Base-by-base conservation (phyloP, 2,329 filamentous ascomycete genomes). In the Trichothecium sympodiale region DNA sequence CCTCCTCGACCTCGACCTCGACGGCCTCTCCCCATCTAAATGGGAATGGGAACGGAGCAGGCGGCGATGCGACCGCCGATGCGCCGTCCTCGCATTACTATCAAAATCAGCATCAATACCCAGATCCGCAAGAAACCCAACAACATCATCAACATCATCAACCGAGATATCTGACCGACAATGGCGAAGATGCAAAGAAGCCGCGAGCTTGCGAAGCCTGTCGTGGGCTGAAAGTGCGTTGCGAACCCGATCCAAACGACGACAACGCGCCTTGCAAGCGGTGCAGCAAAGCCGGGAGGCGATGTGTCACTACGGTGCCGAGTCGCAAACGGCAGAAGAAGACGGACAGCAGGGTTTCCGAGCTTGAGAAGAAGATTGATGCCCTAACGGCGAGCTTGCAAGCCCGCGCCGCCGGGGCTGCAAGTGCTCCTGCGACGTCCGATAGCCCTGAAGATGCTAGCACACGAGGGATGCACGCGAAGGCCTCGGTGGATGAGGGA, bases 311-410 rank as follows among this genome's bases (percentile, higher is more conserved):
- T 42, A 93, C 85, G 1, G 74, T 77, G 43, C 84, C 72, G 12
- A 74, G 67, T 20, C 56, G 85, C 29, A 94, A 93, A 60, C 71
- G 87, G 31, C 84, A 89, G 63, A 94, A 89, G 66, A 93, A 89
- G 62, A 87, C 84, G 36, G 88, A 94, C 54, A 89, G 77, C 45
- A 72, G 86, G 35, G 87, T 95, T 10, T 82, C 86, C 8, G 87
- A 94, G 63, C 67, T 95, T 35, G 87, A 94, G 65, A 86, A 81
- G 66, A 93, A 93, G 64, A 89, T 94, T 43, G 86, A 94, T 62
- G 83, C 82, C 8, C 56, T 94, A 53, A 94, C 84, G 7, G 83
- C 85, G 6, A 86, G 77, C 26, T 54, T 94, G 44, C 79, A 85
- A 31, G 76, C 82, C 8, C 48, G 57, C 20, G 51, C 44, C 7